Conservation (phyloP, 1,284 basidiomycete genomes). For the Trametes pubescens region DNA sequence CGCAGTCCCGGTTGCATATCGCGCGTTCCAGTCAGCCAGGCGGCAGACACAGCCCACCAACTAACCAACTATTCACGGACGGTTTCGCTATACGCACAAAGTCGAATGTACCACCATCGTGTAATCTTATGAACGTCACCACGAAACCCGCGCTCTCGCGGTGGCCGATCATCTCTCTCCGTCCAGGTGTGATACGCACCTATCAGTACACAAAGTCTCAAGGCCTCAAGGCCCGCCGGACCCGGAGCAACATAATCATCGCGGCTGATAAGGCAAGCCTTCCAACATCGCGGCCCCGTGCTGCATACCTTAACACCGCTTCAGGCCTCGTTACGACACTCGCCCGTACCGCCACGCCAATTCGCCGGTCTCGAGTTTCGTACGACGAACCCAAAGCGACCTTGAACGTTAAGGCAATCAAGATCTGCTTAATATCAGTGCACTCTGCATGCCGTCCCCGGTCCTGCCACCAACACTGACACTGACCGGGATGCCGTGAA, state of each 20-base stretch:
- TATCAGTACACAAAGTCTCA: background rate
- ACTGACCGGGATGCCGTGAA: conserved; percentile 6
- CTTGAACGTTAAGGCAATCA: background rate
- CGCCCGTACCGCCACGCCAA: background rate
- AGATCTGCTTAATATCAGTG: background rate
- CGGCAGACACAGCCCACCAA: too few species aligned
- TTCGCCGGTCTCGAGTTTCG: background rate
- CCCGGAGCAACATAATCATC: too few species aligned
- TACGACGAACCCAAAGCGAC: background rate
- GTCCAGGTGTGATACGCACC: background rate
- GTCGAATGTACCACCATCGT: background rate
- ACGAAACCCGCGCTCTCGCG: background rate
- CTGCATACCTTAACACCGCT: background rate
- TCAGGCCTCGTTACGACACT: too few species aligned
- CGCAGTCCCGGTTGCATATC: background rate
- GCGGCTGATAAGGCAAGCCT: too few species aligned
- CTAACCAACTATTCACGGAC: background rate
- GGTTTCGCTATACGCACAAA: background rate
- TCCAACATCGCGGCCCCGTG: too few species aligned
- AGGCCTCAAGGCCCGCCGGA: too few species aligned
- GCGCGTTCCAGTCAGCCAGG: background rate
- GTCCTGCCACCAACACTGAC: background rate
- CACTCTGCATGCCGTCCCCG: background rate
- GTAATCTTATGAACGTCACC: background rate
- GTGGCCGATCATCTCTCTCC: background rate